Base-by-base conservation (phyloP, 306 rosid species). In the Malus orientalis region DNA sequence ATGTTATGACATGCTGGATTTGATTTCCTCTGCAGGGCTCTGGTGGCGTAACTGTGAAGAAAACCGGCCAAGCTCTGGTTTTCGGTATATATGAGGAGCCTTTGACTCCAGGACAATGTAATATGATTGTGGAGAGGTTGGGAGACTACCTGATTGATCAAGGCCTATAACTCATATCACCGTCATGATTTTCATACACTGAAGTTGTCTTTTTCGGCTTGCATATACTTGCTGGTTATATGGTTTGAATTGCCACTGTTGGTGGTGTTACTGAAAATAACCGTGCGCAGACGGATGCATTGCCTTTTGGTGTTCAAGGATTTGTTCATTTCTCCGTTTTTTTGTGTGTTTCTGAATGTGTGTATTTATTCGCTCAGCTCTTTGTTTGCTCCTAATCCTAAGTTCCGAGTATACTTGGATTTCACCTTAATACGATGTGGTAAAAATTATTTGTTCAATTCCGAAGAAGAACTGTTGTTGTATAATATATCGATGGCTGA, bases 71-170 rank as follows among this genome's bases (percentile, higher is more conserved):
- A 71, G 85, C 88, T 44, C 40, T 86, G 82, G 16, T 86, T 19
- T 49, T 88, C 20, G 92, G 92, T 9, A 80, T 84, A 61, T 86
- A 84, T 18, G 84, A 84, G 1, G 85, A 84, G 69, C 90, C 92
- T 5, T 3, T 86, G 78, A 73, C 88, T 30, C 85, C 88, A 8
- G 89, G 85, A 62, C 88, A 80, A 65, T 82, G 90, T 64, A 86
- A 88, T 84, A 77, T 88, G 69, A 27, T 88, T 29, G 88, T 86
- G 71, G 89, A 88, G 80, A 85, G 82, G 84, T 55, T 88, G 92
- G 92, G 89, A 33, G 89, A 86, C 27, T 86, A 88, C 74, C 85
- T 88, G 22, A 54, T 84, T 70, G 88, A 88, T 10, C 85, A 82
- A 75, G 82, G 81, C 33, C 64, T 81, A 8, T 85, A 87, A 84